Percentiles rank a stretch among this genome's conserved stretches.
Evolutionary conservation across 179 eudicot species (phyloP).

Genomic region (Beta macrorhiza): DNA sequence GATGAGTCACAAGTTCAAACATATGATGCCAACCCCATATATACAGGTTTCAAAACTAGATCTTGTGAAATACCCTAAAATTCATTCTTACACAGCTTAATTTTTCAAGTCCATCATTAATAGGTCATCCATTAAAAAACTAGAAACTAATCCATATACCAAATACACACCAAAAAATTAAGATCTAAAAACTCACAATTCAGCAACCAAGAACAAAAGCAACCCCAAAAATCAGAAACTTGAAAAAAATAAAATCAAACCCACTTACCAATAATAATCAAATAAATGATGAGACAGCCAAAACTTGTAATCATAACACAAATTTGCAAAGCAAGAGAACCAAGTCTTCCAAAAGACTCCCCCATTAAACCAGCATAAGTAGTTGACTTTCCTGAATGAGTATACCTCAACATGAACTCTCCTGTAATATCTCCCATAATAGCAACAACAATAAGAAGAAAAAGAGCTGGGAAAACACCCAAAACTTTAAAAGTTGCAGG

Average conservation of each 20-base stretch:
- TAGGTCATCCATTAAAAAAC: background rate
- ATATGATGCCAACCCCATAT: no score
- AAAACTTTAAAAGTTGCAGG: constrained; percentile 90
- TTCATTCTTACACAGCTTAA: background rate
- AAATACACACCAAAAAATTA: background rate
- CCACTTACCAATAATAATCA: constrained; percentile 76
- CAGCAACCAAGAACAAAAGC: background rate
- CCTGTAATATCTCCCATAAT: constrained; percentile 64
- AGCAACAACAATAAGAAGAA: constrained; percentile 50
- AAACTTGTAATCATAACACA: constrained; percentile 76
- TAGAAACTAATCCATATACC: background rate
- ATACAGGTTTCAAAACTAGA: background rate
- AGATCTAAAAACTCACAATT: background rate
- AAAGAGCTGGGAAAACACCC: constrained; percentile 76
- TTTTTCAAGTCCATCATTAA: background rate
- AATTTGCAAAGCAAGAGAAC: constrained; percentile 70
- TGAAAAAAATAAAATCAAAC: no score
- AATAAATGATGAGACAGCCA: constrained; percentile 74
- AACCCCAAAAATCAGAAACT: background rate
- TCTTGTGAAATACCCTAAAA: background rate
- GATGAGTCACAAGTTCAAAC: background rate
- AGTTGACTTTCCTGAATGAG: constrained; percentile 50
- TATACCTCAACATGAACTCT: constrained; percentile 63
- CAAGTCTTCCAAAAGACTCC: constrained; percentile 78
- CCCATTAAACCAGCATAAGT: constrained; percentile 87